Evolutionary conservation across 2,329 filamentous ascomycete genomes (phyloP), one percentile per base, ranked within the genome.

Genomic region (Purpureocillium takamizusanense): DNA sequence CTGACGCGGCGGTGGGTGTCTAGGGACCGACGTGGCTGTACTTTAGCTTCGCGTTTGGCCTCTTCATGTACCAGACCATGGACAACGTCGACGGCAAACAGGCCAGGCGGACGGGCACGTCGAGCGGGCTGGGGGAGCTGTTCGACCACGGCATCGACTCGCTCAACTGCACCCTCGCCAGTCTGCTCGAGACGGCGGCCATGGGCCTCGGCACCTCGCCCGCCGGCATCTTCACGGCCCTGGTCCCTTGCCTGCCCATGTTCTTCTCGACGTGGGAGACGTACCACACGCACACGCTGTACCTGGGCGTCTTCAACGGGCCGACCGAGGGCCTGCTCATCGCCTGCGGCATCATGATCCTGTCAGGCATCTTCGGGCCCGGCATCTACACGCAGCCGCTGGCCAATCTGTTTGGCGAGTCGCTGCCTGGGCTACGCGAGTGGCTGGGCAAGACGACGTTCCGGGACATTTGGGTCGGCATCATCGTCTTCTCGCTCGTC

Each of bases 241-340:
- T 98, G 32, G 80, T 90, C 43, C 92, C 92, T 2, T 94, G 88
- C 51, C 68, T 98, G 33, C 86, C 92, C 43, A 98, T 98, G 92
- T 98, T 95, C 71, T 95, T 98, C 66, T 95, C 90, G 3, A 98
- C 92, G 2, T 98, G 92, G 92, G 92, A 98, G 66, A 98, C 92
- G 1, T 98, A 95, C 61, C 92, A 98, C 64, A 95, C 92, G 5
- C 92, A 98, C 61, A 97, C 92, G 0, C 70, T 98, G 6, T 98
- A 95, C 61, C 78, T 98, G 11, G 92, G 92, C 39, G 87, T 90
- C 59, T 84, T 98, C 75, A 98, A 98, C 60, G 92, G 92, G 1
- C 92, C 92, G 2, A 98, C 92, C 27, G 92, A 98, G 67, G 92
- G 92, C 15, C 70, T 98, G 27, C 80, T 97, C 37, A 81, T 98